Percentiles rank a stretch among this genome's conserved stretches.
Evolutionary conservation across 2,329 filamentous ascomycete species (phyloP).

Genomic region (Dactylellina drechsleri): DNA sequence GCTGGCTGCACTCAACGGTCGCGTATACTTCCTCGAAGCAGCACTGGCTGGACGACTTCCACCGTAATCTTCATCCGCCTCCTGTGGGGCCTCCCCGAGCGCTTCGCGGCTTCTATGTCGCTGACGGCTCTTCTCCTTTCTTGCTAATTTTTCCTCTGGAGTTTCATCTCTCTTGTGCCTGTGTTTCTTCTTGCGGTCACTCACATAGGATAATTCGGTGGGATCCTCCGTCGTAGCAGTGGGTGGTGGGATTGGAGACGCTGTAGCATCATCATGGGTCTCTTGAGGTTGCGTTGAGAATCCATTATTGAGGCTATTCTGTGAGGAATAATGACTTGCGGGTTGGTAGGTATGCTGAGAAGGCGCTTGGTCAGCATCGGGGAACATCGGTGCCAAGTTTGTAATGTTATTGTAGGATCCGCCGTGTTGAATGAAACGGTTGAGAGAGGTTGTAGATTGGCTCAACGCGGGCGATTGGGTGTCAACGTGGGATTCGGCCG

Average conservation of each 20-base stretch:
- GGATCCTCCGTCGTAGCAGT: conserved; percentile 25
- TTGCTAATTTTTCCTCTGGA: conserved; percentile 29
- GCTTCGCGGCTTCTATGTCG: conserved; percentile 40
- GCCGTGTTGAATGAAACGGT: conserved; percentile 50
- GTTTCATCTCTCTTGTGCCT: conserved; percentile 51
- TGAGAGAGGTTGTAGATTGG: conserved; percentile 47
- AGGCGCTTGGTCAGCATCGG: conserved; percentile 29
- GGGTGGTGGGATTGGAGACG: conserved; percentile 20
- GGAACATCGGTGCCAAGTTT: conserved; percentile 49
- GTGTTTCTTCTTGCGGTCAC: conserved; percentile 48
- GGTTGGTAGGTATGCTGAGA: conserved; percentile 23
- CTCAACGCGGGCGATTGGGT: conserved; percentile 44
- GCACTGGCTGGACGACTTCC: conserved; percentile 44
- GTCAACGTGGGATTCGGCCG: conserved; percentile 48
- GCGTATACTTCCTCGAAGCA: conserved; percentile 44
- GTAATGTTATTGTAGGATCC: conserved; percentile 52
- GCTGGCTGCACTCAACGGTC: conserved; percentile 49
- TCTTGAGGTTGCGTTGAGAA: conserved; percentile 17
- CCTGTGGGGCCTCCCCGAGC: conserved; percentile 45
- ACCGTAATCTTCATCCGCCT: conserved; percentile 46
- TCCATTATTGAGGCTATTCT: conserved; percentile 22
- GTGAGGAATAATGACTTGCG: conserved; percentile 34
- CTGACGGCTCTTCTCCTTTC: conserved; percentile 38
- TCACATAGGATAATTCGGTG: conserved; percentile 39
- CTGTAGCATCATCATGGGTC: conserved; percentile 24